Conservation (phyloP, 768 basidiomycete species). For the Phaeotremella skinneri region DNA sequence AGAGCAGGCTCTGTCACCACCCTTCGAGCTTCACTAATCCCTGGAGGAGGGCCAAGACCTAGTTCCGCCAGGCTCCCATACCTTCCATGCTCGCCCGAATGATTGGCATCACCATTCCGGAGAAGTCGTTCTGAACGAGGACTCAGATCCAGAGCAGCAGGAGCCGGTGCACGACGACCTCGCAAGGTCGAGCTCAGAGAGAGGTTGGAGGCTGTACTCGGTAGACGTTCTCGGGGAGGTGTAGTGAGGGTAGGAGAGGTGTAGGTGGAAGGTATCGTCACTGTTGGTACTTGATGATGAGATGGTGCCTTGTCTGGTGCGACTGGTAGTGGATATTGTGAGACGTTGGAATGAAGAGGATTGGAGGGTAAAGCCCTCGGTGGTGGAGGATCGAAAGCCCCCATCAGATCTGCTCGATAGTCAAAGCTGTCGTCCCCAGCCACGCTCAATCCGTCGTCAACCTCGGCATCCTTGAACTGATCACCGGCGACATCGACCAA, state of each 20-base stretch:
- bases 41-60: constrained; percentile 15
- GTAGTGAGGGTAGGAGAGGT: background rate
- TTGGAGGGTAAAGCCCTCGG: background rate
- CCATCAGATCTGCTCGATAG: background rate
- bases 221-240: constrained; percentile 23
- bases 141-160: constrained; percentile 41
- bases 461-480: background rate
- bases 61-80: constrained; percentile 8
- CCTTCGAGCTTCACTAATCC: constrained; percentile 13
- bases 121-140: constrained; percentile 26
- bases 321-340: background rate
- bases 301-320: background rate
- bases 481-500: background rate
- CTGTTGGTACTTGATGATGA: background rate
- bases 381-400: constrained; percentile 1
- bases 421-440: background rate
- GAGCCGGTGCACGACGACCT: constrained; percentile 39
- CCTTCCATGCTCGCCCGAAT: background rate
- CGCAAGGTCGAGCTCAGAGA: constrained; percentile 30
- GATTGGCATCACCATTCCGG: constrained; percentile 10
- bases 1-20: constrained; percentile 24
- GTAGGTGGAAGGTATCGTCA: no score
- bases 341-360: background rate
- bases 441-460: background rate
- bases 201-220: constrained; percentile 26